Evolutionary conservation across 1,139 yeast species (phyloP).

Genomic region (Suhomyces maxii): DNA sequence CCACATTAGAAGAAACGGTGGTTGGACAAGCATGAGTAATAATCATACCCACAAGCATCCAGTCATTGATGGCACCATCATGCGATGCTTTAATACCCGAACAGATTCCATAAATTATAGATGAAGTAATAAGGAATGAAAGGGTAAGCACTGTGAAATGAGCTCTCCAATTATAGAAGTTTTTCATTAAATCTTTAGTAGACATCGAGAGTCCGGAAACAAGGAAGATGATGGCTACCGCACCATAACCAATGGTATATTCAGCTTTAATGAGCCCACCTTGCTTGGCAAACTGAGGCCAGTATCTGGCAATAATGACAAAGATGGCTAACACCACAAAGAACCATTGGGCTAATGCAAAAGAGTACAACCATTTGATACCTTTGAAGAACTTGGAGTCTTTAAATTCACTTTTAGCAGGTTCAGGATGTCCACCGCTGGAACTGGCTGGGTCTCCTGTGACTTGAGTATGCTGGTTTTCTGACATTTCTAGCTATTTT

Average conservation of each 20-base stretch:
- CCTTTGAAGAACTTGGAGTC: neutral
- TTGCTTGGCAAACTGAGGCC: conserved; percentile 79
- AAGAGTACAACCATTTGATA: conserved; percentile 19
- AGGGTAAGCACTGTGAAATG: conserved; percentile 68
- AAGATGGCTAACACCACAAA: conserved; percentile 68
- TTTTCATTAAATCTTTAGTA: conserved; percentile 56
- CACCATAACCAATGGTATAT: conserved; percentile 79
- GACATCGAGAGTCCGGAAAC: conserved; percentile 79
- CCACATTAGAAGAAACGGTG: conserved; percentile 86
- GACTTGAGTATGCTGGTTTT: neutral
- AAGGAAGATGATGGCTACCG: conserved; percentile 81
- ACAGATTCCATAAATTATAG: conserved; percentile 74
- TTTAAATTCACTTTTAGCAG: neutral
- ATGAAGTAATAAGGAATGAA: conserved; percentile 72
- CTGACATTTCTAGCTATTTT: neutral
- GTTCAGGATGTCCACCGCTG: neutral
- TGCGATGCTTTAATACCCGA: conserved; percentile 63
- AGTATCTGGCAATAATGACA: conserved; percentile 71
- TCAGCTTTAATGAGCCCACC: conserved; percentile 77
- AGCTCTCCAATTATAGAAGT: conserved; percentile 76
- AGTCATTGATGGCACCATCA: conserved; percentile 59
- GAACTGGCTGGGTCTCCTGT: neutral
- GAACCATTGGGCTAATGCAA: conserved; percentile 63
- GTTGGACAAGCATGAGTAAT: conserved; percentile 89
- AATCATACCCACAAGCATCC: conserved; percentile 77